These are phyloP conservation scores for Vanrija humicola DNA, from an alignment of 1,284 basidiomycete genomes.

Conservation along the genomic window DNA sequence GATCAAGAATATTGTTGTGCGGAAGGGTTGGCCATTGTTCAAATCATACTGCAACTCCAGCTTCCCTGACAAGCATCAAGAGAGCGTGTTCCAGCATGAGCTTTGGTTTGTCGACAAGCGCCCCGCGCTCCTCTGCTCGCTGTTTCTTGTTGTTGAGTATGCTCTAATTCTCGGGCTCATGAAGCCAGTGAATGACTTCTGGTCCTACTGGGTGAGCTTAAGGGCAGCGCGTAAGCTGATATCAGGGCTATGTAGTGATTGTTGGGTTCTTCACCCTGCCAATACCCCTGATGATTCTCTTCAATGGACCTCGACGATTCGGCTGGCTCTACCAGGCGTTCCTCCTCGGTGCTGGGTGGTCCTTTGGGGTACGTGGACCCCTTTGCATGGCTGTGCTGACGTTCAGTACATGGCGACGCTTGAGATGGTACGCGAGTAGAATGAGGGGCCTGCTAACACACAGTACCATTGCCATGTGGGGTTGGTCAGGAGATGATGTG, in stretches of 20 bases:
- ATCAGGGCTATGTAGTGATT: conserved; percentile 25
- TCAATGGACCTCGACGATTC: conserved; percentile 20
- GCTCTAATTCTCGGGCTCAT: neutral
- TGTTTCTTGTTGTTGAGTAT: neutral
- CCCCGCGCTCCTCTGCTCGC: conserved; percentile 2
- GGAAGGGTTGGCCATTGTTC: neutral
- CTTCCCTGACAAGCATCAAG: conserved; percentile 41
- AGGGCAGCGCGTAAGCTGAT: too few relatives aligned
- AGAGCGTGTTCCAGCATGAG: conserved; percentile 43
- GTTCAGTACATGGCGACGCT: conserved; percentile 23
- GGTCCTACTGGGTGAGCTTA: neutral
- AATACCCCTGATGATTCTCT: conserved; percentile 34
- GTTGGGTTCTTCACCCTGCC: conserved; percentile 41
- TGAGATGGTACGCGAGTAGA: conserved; percentile 27
- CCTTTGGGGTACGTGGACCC: conserved; percentile 23
- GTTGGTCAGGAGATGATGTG: too few relatives aligned
- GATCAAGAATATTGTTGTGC: neutral
- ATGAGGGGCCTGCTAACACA: neutral
- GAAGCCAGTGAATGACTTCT: neutral
- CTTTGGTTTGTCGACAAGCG: conserved; percentile 23
- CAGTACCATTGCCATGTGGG: neutral
- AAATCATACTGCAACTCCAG: conserved; percentile 24
- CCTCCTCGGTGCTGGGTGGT: conserved; percentile 38
- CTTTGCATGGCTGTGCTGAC: neutral
- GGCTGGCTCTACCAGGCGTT: conserved; percentile 36